A percentile compares a stretch with the other conserved stretches of the same genome.
phyloP scores from a whole-genome alignment of 768 basidiomycete species.

The Lactifluus rugatus region DNA sequence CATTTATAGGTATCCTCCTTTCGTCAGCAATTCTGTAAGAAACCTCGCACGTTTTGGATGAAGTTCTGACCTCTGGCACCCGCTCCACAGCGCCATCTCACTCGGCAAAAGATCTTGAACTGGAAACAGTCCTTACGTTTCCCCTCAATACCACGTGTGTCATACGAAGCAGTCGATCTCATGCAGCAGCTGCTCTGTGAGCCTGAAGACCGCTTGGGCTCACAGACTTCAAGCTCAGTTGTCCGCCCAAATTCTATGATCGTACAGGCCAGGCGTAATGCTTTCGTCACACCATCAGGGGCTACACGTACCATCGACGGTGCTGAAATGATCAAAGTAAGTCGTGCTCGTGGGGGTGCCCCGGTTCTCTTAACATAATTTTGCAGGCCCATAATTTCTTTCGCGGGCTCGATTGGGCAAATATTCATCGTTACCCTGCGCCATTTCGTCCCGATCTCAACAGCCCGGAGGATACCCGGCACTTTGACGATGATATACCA shows the following conservation, averaged over 20 bases:
- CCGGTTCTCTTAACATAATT: slow-evolving; percentile 1
- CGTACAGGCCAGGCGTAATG: slow-evolving; percentile 63
- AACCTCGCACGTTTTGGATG: neutral
- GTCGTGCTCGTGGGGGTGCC: slow-evolving; percentile 6
- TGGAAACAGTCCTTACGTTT: slow-evolving; percentile 88
- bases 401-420: slow-evolving; percentile 80
- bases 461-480: slow-evolving; percentile 79
- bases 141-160: slow-evolving; percentile 73
- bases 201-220: slow-evolving; percentile 87
- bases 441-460: slow-evolving; percentile 84
- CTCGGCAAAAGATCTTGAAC: slow-evolving; percentile 94
- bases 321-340: slow-evolving; percentile 82
- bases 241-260: slow-evolving; percentile 72
- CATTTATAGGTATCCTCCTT: slow-evolving; percentile 72
- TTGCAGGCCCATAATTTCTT: slow-evolving; percentile 81
- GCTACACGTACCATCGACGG: slow-evolving; percentile 58
- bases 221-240: slow-evolving; percentile 55
- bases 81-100: slow-evolving; percentile 67
- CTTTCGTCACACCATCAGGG: slow-evolving; percentile 46
- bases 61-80: slow-evolving; percentile 15
- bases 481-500: slow-evolving; percentile 93
- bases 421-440: slow-evolving; percentile 72
- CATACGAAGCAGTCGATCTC: slow-evolving; percentile 77
- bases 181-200: slow-evolving; percentile 90
- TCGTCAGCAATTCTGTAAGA: slow-evolving; percentile 82